A percentile compares a stretch with the other conserved stretches of the same genome.
phyloP scores from a whole-genome alignment of 2,329 filamentous ascomycete species.

The Colletotrichum simmondsii region DNA sequence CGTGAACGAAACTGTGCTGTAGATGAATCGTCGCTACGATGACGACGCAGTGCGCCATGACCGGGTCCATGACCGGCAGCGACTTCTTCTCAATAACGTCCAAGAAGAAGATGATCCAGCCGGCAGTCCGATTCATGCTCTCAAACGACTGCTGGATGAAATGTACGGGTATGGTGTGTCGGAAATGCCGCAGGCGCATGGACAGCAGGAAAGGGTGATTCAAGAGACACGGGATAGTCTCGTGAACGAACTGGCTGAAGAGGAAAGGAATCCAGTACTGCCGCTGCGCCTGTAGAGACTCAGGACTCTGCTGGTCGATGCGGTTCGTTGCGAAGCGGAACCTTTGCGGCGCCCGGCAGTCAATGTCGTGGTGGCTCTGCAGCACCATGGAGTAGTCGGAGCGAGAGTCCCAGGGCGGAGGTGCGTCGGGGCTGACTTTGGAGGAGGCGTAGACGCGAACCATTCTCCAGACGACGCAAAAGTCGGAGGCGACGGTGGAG shows the following conservation, averaged over 20 bases:
- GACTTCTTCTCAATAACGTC: constrained; percentile 54
- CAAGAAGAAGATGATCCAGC: constrained; percentile 64
- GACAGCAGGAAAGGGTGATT: constrained; percentile 66
- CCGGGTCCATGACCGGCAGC: constrained; percentile 52
- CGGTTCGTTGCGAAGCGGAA: constrained; percentile 62
- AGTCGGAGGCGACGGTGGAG: constrained; percentile 52
- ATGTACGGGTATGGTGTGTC: constrained; percentile 62
- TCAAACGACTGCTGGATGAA: constrained; percentile 65
- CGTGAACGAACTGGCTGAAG: constrained; percentile 62
- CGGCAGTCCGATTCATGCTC: constrained; percentile 60
- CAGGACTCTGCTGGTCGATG: constrained; percentile 52
- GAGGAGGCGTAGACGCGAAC: constrained; percentile 58
- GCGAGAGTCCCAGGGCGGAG: constrained; percentile 54
- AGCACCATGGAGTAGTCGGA: constrained; percentile 64
- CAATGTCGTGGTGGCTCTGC: constrained; percentile 60
- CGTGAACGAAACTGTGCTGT: constrained; percentile 60
- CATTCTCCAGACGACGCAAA: constrained; percentile 60
- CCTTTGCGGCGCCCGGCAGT: constrained; percentile 60
- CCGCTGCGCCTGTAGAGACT: constrained; percentile 55
- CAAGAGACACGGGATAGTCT: constrained; percentile 62
- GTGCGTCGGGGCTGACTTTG: constrained; percentile 54
- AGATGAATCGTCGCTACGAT: constrained; percentile 65
- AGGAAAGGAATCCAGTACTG: constrained; percentile 66
- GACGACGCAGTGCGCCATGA: constrained; percentile 56
- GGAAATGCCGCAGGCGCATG: constrained; percentile 61